Conservation (phyloP, 805 yeast genomes). For the Spathaspora gorwiae region DNA sequence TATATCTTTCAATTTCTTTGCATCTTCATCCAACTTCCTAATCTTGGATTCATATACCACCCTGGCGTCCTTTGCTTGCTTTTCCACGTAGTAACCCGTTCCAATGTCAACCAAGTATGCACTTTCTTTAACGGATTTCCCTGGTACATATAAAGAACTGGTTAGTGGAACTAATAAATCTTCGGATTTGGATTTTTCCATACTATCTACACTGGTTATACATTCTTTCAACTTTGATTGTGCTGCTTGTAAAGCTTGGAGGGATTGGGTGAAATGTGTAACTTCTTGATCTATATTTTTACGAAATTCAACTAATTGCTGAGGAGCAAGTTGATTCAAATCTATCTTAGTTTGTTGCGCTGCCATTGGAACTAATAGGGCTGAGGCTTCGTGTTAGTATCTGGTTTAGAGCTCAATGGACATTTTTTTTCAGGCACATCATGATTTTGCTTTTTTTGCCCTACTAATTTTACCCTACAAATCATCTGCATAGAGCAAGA, state of each 20-base stretch:
- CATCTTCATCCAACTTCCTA: conserved; percentile 65
- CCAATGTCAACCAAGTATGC: conserved; percentile 90
- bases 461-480: too few relatives aligned
- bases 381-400: too few relatives aligned
- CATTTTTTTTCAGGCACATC: too few relatives aligned
- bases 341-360: conserved; percentile 40
- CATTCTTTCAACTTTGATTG: conserved; percentile 80
- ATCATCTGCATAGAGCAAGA: too few relatives aligned
- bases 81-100: conserved; percentile 92
- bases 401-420: too few relatives aligned
- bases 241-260: conserved; percentile 79
- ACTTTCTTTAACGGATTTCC: conserved; percentile 58
- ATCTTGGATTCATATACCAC: conserved; percentile 71
- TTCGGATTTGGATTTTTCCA: conserved; percentile 38
- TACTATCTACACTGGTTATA: conserved; percentile 57
- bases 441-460: too few relatives aligned
- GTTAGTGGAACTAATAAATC: conserved; percentile 82
- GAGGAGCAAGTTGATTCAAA: conserved; percentile 66
- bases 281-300: conserved; percentile 80
- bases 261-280: conserved; percentile 78
- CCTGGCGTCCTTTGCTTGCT: conserved; percentile 60
- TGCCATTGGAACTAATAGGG: background rate
- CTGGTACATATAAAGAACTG: conserved; percentile 85
- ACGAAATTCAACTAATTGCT: conserved; percentile 80
- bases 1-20: conserved; percentile 67